Evolutionary conservation across 345 rosid species (phyloP).

Genomic region (Syzygium jambos): DNA sequence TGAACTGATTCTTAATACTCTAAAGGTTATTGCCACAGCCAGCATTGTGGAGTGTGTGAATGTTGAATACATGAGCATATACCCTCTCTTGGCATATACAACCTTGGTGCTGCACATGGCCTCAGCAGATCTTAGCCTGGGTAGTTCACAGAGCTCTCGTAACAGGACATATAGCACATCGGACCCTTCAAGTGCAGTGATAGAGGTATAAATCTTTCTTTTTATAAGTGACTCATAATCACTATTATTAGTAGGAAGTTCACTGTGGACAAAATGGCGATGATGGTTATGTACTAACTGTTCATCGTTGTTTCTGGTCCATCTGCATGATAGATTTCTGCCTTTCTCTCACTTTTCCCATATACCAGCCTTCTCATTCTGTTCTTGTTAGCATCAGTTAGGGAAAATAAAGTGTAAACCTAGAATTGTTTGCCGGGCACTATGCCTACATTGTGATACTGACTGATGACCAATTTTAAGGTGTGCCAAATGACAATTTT

Average conservation of each 20-base stretch:
- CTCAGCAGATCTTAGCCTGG: constrained; percentile 20
- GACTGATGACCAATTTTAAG: not conserved
- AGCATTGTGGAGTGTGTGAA: constrained; percentile 51
- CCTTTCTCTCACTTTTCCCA: not conserved
- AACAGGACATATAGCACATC: constrained; percentile 11
- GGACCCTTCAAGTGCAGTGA: constrained; percentile 11
- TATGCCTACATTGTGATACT: not conserved
- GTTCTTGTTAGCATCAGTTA: not conserved
- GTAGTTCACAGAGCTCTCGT: constrained; percentile 1
- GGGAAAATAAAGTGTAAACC: not conserved
- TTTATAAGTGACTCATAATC: not conserved
- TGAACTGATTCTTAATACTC: constrained; percentile 37
- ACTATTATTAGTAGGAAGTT: not conserved
- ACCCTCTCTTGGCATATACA: constrained; percentile 69
- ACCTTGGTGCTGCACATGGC: constrained; percentile 58
- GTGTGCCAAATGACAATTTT: not conserved
- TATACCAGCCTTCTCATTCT: not conserved
- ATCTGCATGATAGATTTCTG: not conserved
- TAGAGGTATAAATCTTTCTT: constrained; percentile 34
- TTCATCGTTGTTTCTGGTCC: not conserved
- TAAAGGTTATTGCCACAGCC: constrained; percentile 68
- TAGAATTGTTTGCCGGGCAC: not conserved
- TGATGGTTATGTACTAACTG: not conserved
- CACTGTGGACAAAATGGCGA: not conserved
- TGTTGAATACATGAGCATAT: constrained; percentile 43